These are phyloP conservation scores for Fusarium bulbicola DNA, from an alignment of 2,329 filamentous ascomycete genomes.

Conservation along the genomic window DNA sequence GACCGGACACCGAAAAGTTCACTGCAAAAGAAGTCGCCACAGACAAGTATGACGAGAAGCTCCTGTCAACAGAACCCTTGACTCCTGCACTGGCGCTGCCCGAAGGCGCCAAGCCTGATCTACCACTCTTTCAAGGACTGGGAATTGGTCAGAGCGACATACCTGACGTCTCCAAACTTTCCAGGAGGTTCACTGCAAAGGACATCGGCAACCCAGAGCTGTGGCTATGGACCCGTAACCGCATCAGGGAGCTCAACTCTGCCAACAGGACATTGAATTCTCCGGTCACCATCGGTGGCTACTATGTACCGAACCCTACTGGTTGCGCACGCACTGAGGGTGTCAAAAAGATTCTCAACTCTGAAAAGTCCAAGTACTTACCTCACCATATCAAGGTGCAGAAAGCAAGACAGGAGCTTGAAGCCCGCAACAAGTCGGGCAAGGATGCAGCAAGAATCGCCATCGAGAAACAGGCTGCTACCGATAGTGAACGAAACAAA, in stretches of 20 bases:
- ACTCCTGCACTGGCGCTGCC: constrained; percentile 57
- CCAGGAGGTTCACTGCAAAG: constrained; percentile 56
- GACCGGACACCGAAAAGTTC: constrained; percentile 26
- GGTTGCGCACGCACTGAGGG: constrained; percentile 93
- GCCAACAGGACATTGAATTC: constrained; percentile 38
- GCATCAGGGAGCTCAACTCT: constrained; percentile 65
- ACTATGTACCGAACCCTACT: constrained; percentile 85
- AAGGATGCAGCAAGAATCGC: constrained; percentile 78
- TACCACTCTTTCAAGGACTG: constrained; percentile 56
- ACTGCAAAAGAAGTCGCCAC: constrained; percentile 44
- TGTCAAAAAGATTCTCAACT: constrained; percentile 93
- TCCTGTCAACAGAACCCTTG: constrained; percentile 60
- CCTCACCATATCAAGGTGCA: constrained; percentile 97
- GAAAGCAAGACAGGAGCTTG: constrained; percentile 89
- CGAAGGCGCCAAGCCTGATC: constrained; percentile 55
- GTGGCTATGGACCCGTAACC: constrained; percentile 67
- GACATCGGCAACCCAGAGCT: constrained; percentile 61
- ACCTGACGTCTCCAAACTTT: constrained; percentile 60
- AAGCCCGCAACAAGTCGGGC: constrained; percentile 75
- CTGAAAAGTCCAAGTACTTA: constrained; percentile 97
- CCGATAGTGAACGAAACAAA: constrained; percentile 90
- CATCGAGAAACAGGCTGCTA: constrained; percentile 82
- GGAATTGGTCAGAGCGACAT: constrained; percentile 55
- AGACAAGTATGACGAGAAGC: constrained; percentile 57
- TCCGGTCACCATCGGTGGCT: constrained; percentile 64